Conservation (phyloP, 2,329 filamentous ascomycete genomes). For the Laburnicola sp. region DNA sequence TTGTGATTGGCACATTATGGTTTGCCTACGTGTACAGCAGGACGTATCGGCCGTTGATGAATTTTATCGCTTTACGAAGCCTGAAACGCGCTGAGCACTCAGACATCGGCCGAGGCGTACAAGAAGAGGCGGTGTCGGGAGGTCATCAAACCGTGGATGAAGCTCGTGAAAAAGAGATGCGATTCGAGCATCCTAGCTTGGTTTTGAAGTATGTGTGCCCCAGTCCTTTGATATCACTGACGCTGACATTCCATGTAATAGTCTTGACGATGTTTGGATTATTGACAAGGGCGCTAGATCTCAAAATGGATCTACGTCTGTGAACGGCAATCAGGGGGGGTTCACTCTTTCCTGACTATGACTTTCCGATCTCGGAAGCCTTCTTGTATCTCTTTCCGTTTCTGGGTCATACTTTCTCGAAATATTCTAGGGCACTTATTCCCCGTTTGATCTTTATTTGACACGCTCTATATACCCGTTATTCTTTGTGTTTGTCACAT, state of each 20-base stretch:
- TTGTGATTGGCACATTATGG: constrained; percentile 82
- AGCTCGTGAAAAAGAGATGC: constrained; percentile 67
- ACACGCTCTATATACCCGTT: constrained; percentile 20
- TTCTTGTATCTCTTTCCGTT: constrained; percentile 19
- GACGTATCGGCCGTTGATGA: constrained; percentile 85
- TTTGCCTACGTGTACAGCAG: constrained; percentile 80
- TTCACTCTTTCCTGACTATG: constrained; percentile 2
- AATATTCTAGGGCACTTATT: background rate
- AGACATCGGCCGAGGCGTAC: constrained; percentile 52
- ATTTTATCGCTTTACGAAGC: constrained; percentile 87
- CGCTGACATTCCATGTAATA: constrained; percentile 37
- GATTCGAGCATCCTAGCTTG: constrained; percentile 77
- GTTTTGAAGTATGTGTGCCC: constrained; percentile 62
- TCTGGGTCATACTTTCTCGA: constrained; percentile 11
- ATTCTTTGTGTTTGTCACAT: background rate
- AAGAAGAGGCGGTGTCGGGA: constrained; percentile 40
- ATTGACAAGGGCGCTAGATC: constrained; percentile 35
- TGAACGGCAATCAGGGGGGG: constrained; percentile 20
- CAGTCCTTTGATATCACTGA: background rate
- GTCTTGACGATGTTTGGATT: constrained; percentile 72
- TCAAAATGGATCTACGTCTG: constrained; percentile 22
- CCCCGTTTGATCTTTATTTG: constrained; percentile 10
- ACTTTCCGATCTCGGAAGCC: background rate
- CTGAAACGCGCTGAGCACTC: constrained; percentile 66
- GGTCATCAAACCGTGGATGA: constrained; percentile 70